A percentile compares a stretch with the other conserved stretches of the same genome.
These are phyloP conservation scores for Candida methanosorbosa DNA, from an alignment of 805 yeast species.

Conservation along the genomic window DNA sequence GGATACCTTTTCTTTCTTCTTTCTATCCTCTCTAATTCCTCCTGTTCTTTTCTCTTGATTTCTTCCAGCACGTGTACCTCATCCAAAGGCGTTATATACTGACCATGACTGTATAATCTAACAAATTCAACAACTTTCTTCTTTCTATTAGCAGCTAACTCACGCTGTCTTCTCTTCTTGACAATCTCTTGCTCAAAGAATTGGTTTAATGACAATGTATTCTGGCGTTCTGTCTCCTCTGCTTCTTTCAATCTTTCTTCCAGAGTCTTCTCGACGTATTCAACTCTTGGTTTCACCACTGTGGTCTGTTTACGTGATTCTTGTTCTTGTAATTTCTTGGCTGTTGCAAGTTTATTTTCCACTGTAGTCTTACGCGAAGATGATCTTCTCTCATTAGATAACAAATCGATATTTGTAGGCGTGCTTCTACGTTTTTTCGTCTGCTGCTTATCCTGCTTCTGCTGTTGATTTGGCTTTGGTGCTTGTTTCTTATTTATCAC, in stretches of 20 bases:
- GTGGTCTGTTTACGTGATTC: constrained; percentile 42
- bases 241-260: constrained; percentile 79
- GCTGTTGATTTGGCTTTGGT: constrained; percentile 10
- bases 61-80: constrained; percentile 42
- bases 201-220: constrained; percentile 60
- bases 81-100: constrained; percentile 51
- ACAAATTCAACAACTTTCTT: constrained; percentile 51
- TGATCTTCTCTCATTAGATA: constrained; percentile 50
- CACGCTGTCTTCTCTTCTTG: constrained; percentile 70
- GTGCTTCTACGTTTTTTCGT: constrained; percentile 21
- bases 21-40: constrained; percentile 11
- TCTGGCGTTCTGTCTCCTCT: constrained; percentile 71
- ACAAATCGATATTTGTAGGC: constrained; percentile 6
- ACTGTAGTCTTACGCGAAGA: constrained; percentile 75
- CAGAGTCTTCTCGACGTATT: constrained; percentile 45
- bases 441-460: constrained; percentile 1
- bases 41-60: constrained; percentile 25
- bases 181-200: constrained; percentile 81
- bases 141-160: constrained; percentile 58
- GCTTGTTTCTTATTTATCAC: constrained; percentile 14
- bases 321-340: constrained; percentile 58
- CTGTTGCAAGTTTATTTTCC: constrained; percentile 67
- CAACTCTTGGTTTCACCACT: constrained; percentile 21
- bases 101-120: constrained; percentile 39
- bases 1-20: constrained; percentile 32